Percentiles rank a stretch among this genome's conserved stretches.
Evolutionary conservation across 2,329 filamentous ascomycete genomes (phyloP).

Genomic region (Aspergillus pseudonomiae): DNA sequence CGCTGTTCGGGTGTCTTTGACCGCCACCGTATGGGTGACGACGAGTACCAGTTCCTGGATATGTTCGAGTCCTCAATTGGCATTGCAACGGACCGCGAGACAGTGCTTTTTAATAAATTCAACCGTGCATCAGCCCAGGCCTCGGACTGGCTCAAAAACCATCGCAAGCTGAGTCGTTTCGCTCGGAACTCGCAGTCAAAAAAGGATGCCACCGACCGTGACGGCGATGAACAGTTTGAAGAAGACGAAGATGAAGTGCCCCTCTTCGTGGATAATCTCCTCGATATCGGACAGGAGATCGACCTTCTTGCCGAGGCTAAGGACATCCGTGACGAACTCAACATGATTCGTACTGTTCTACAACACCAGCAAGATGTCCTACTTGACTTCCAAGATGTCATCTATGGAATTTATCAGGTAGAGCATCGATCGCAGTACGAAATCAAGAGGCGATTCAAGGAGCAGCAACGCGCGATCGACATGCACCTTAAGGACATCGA

Average conservation of each 20-base stretch:
- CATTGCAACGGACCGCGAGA: constrained; percentile 55
- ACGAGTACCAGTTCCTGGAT: constrained; percentile 66
- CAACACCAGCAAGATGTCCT: constrained; percentile 43
- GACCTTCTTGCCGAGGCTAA: constrained; percentile 65
- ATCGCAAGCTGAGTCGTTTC: constrained; percentile 47
- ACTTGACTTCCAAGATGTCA: constrained; percentile 37
- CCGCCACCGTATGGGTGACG: constrained; percentile 59
- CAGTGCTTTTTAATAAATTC: constrained; percentile 62
- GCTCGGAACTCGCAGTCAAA: constrained; percentile 24
- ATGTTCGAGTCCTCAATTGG: constrained; percentile 70
- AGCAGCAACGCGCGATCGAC: constrained; percentile 62
- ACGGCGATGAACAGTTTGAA: neutral
- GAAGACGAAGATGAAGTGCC: constrained; percentile 40
- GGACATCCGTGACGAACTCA: constrained; percentile 69
- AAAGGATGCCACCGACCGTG: neutral
- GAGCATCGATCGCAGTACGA: constrained; percentile 47
- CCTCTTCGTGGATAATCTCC: constrained; percentile 49
- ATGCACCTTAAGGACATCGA: constrained; percentile 62
- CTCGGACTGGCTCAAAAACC: constrained; percentile 56
- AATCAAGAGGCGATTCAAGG: constrained; percentile 57
- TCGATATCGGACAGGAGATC: constrained; percentile 63
- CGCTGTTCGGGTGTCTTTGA: constrained; percentile 65
- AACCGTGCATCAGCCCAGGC: constrained; percentile 61
- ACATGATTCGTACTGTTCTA: constrained; percentile 56
- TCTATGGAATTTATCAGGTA: constrained; percentile 38